Evolutionary conservation across 139 green algal species (phyloP).

Genomic region (Tetradesmus obliquus): DNA sequence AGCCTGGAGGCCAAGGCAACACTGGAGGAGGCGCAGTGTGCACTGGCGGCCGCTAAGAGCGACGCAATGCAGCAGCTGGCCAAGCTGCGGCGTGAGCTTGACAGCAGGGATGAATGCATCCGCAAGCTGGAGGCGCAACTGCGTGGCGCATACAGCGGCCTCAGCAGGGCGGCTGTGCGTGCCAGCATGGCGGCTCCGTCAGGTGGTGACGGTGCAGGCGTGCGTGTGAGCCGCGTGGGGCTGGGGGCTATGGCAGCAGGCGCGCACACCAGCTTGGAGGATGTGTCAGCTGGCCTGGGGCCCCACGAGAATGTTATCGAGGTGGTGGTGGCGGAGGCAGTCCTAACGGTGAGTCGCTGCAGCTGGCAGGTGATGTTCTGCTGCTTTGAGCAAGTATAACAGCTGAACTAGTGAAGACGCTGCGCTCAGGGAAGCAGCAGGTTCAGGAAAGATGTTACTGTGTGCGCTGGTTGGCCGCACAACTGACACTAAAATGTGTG

Average conservation of each 20-base stretch:
- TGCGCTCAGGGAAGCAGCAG: too few relatives aligned
- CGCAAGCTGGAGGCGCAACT: slow-evolving; percentile 24
- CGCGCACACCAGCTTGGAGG: slow-evolving; percentile 10
- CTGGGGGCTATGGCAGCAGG: neutral
- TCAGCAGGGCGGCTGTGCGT: slow-evolving; percentile 16
- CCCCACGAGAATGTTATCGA: slow-evolving; percentile 37
- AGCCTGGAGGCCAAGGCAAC: slow-evolving; percentile 45
- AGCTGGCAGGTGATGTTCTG: neutral
- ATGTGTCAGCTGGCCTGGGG: slow-evolving; percentile 47
- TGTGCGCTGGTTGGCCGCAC: too few relatives aligned
- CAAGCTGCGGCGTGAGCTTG: slow-evolving; percentile 47
- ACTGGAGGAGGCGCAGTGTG: slow-evolving; percentile 46
- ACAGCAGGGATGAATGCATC: slow-evolving; percentile 10
- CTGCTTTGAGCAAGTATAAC: neutral
- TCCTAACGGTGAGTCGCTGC: slow-evolving; percentile 26
- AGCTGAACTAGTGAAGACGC: too few relatives aligned
- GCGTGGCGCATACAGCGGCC: slow-evolving; percentile 17
- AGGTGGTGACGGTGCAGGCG: neutral
- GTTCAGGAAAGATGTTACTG: too few relatives aligned
- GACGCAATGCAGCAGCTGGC: slow-evolving; percentile 36
- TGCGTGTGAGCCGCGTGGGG: slow-evolving; percentile 28
- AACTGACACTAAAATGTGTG: neutral
- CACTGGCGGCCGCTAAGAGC: neutral
- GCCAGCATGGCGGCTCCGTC: slow-evolving; percentile 1
- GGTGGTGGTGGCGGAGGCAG: slow-evolving; percentile 30